These are phyloP conservation scores for Carex myosuroides DNA, from an alignment of 176 grass and related monocot species.

Conservation along the genomic window DNA sequence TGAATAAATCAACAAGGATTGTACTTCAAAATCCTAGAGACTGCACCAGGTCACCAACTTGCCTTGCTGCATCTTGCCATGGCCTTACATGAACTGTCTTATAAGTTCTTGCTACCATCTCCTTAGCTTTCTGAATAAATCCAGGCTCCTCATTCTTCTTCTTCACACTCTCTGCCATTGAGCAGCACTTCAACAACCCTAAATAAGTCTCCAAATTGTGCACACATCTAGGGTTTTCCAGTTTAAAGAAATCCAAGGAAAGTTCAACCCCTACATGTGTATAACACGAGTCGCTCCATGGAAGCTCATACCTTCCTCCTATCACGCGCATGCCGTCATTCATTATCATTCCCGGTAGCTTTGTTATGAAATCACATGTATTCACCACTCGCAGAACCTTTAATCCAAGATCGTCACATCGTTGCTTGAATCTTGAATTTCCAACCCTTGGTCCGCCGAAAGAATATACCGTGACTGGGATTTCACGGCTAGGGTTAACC, in stretches of 20 bases:
- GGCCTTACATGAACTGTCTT: slow-evolving; percentile 14
- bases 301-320: slow-evolving; percentile 14
- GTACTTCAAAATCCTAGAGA: slow-evolving; percentile 46
- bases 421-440: slow-evolving; percentile 61
- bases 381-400: slow-evolving; percentile 72
- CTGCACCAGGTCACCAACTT: slow-evolving; percentile 66
- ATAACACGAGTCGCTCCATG: slow-evolving; percentile 49
- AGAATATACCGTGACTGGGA: slow-evolving; percentile 73
- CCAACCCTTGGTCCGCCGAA: slow-evolving; percentile 77
- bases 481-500: background rate
- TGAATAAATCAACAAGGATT: background rate
- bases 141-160: background rate
- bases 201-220: slow-evolving; percentile 70
- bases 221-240: slow-evolving; percentile 48
- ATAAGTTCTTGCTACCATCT: slow-evolving; percentile 22
- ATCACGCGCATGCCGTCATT: slow-evolving; percentile 44
- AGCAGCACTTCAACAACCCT: slow-evolving; percentile 37
- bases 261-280: slow-evolving; percentile 81
- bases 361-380: slow-evolving; percentile 64
- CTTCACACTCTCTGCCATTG: slow-evolving; percentile 6
- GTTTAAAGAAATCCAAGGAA: slow-evolving; percentile 47
- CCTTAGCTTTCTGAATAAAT: slow-evolving; percentile 32
- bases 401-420: slow-evolving; percentile 69
- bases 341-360: slow-evolving; percentile 60
- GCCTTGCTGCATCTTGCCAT: slow-evolving; percentile 62